Percentiles rank a stretch among this genome's conserved stretches.
Conservation (phyloP, 768 basidiomycete genomes). For the Leccinum aurantiacum region DNA sequence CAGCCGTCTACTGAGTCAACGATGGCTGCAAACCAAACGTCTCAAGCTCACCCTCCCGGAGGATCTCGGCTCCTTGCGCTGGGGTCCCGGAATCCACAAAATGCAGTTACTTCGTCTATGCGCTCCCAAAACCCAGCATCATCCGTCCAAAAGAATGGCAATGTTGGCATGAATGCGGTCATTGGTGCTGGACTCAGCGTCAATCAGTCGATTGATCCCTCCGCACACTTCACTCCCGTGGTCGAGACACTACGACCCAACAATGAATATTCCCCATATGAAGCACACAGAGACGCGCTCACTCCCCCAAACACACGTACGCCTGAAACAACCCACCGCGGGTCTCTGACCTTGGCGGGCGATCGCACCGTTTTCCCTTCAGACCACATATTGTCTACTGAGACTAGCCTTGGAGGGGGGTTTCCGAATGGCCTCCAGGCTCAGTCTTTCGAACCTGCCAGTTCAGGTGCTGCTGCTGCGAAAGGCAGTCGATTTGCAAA, state of each 20-base stretch:
- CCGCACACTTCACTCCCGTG: conserved; percentile 13
- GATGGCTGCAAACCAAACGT: conserved; percentile 32
- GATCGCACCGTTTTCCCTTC: conserved; percentile 26
- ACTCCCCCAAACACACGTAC: conserved; percentile 9
- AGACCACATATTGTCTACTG: conserved; percentile 22
- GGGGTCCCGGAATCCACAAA: conserved; percentile 29
- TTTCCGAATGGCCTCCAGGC: conserved; percentile 16
- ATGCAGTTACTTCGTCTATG: conserved; percentile 12
- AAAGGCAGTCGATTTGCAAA: conserved; percentile 87
- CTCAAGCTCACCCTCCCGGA: conserved; percentile 40
- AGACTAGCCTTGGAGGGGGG: conserved; percentile 16
- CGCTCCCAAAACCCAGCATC: conserved; percentile 27
- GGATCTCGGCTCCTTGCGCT: conserved; percentile 47
- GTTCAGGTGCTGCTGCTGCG: conserved; percentile 48
- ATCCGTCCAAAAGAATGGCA: conserved; percentile 26
- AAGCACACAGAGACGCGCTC: conserved; percentile 37
- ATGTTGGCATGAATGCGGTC: conserved; percentile 7
- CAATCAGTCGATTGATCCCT: conserved; percentile 17
- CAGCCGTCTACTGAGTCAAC: conserved; percentile 42
- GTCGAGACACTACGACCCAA: conserved; percentile 15
- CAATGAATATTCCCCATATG: conserved; percentile 56
- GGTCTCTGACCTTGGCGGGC: conserved; percentile 13
- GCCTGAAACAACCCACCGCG: conserved; percentile 24
- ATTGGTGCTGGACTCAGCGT: conserved; percentile 11
- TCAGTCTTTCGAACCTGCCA: conserved; percentile 31